phyloP scores from a whole-genome alignment of 2,329 filamentous ascomycete genomes.

The Ophiostoma angusticollis region DNA sequence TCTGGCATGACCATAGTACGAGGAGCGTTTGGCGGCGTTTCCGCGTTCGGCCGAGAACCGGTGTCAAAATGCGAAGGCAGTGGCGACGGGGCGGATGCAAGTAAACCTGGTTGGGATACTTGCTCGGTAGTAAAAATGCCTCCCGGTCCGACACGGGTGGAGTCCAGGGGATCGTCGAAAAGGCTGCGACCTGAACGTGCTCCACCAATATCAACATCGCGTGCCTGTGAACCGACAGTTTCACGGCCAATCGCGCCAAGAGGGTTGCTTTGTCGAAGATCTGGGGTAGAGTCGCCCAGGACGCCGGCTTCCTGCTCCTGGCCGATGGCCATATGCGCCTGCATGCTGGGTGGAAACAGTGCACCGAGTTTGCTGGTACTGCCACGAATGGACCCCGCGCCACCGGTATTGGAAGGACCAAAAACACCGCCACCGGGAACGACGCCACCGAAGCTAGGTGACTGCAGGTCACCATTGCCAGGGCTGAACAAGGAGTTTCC shows the following conservation, averaged over 20 bases:
- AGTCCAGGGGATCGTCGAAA: conserved; percentile 14
- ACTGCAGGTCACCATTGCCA: conserved; percentile 60
- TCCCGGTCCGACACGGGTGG: background rate
- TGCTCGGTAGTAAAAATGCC: conserved; percentile 9
- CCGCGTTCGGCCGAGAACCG: conserved; percentile 30
- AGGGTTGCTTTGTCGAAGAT: conserved; percentile 47
- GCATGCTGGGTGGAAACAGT: conserved; percentile 78
- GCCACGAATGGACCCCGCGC: conserved; percentile 57
- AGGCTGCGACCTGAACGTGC: conserved; percentile 31
- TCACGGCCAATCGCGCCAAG: conserved; percentile 56
- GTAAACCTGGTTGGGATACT: conserved; percentile 18
- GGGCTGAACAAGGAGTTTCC: conserved; percentile 71
- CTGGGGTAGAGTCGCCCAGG: conserved; percentile 42
- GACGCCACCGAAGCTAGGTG: conserved; percentile 52
- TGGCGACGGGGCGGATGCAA: conserved; percentile 8
- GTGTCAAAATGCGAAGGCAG: conserved; percentile 13
- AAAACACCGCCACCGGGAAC: conserved; percentile 18
- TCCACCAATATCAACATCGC: conserved; percentile 44
- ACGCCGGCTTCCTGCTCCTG: conserved; percentile 55
- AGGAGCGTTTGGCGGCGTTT: conserved; percentile 44
- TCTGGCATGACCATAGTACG: conserved; percentile 99
- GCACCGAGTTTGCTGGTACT: conserved; percentile 67
- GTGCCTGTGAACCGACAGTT: conserved; percentile 38
- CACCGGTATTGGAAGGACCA: conserved; percentile 25
- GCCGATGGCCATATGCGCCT: conserved; percentile 57